A percentile compares a stretch with the other conserved stretches of the same genome.
Evolutionary conservation across 1,284 basidiomycete genomes (phyloP).

Genomic region (Microbotryum silenes-acaulis): DNA sequence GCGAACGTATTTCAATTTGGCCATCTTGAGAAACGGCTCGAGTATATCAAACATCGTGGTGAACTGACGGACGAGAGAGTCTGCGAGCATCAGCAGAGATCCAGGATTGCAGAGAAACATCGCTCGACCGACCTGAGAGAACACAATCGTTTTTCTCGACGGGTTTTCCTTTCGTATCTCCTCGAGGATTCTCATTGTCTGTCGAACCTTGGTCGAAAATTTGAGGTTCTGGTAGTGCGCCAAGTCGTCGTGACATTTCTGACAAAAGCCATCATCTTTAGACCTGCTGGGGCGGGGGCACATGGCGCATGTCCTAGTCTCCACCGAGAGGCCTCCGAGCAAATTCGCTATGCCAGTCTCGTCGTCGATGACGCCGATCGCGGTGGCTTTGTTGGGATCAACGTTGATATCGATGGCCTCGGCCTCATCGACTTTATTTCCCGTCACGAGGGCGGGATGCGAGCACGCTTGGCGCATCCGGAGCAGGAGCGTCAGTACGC

Average conservation of each 20-base stretch:
- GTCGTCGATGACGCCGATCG: constrained; percentile 46
- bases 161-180: constrained; percentile 49
- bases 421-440: constrained; percentile 5
- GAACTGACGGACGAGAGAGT: constrained; percentile 60
- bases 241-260: constrained; percentile 26
- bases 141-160: constrained; percentile 78
- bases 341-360: constrained; percentile 34
- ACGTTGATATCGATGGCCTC: constrained; percentile 18
- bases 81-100: not conserved
- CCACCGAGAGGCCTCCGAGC: constrained; percentile 7
- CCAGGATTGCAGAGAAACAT: too few species aligned
- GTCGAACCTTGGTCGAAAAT: constrained; percentile 67
- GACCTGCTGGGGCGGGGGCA: constrained; percentile 5
- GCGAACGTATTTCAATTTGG: constrained; percentile 64
- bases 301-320: not conserved
- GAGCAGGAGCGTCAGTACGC: constrained; percentile 73
- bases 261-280: constrained; percentile 20
- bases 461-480: constrained; percentile 54
- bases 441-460: constrained; percentile 65
- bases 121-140: constrained; percentile 41
- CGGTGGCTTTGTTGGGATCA: constrained; percentile 31
- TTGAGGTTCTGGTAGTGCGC: constrained; percentile 16
- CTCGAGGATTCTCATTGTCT: constrained; percentile 64
- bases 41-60: constrained; percentile 83
- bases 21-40: constrained; percentile 65